Conservation (phyloP, 108 stramenopile genomes). For the Stephanodiscus minutulus region DNA sequence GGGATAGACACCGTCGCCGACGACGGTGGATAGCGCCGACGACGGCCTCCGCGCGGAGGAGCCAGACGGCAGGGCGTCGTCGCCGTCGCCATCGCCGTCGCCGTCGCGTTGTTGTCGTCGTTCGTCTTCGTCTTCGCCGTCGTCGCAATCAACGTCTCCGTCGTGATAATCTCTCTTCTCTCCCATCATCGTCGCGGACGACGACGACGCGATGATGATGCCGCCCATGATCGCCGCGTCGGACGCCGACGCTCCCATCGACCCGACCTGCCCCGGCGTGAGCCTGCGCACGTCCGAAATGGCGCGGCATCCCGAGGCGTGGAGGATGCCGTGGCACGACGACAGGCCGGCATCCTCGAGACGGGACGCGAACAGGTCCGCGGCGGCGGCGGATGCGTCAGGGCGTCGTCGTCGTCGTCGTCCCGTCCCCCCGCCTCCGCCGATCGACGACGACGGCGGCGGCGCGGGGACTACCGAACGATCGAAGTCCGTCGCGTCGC, state of each 20-base stretch:
- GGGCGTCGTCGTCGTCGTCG: too few species aligned
- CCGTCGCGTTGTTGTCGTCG: too few species aligned
- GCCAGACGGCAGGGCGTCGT: background rate
- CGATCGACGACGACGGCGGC: background rate
- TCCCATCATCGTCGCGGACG: background rate
- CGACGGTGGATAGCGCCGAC: background rate
- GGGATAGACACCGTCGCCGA: background rate
- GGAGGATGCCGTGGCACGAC: conserved; percentile 10
- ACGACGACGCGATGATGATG: background rate
- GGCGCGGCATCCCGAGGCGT: background rate
- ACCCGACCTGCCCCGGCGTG: background rate
- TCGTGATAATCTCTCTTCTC: too few species aligned
- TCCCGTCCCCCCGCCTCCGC: background rate
- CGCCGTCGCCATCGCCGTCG: background rate
- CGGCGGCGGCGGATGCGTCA: too few species aligned
- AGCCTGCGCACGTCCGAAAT: background rate
- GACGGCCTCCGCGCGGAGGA: background rate
- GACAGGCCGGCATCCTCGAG: background rate
- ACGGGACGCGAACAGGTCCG: background rate
- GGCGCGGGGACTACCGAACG: too few species aligned
- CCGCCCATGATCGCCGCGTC: background rate
- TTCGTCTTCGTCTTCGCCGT: background rate
- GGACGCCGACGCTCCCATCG: background rate
- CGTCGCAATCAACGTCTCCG: too few species aligned
- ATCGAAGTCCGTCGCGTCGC: too few species aligned